phyloP scores from a whole-genome alignment of 2,329 filamentous ascomycete genomes.

The Curvularia sp. region DNA sequence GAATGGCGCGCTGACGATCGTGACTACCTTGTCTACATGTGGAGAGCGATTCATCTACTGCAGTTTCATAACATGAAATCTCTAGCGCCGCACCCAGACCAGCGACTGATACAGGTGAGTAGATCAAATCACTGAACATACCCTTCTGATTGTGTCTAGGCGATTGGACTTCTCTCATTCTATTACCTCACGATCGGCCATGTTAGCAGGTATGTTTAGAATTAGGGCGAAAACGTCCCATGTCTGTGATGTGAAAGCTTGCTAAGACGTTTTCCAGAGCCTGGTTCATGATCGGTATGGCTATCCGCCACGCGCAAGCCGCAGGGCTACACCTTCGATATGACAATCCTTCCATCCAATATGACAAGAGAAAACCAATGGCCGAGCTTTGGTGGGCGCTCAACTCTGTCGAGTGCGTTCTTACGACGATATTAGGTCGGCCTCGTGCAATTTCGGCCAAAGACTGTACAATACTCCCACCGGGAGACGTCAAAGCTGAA shows the following conservation, averaged over 20 bases:
- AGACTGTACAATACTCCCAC: constrained; percentile 38
- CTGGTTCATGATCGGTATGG: constrained; percentile 46
- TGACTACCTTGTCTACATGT: constrained; percentile 47
- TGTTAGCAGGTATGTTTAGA: constrained; percentile 45
- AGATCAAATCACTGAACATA: neutral
- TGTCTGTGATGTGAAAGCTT: constrained; percentile 12
- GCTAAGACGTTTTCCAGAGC: constrained; percentile 34
- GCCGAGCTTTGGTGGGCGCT: constrained; percentile 50
- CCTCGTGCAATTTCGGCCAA: constrained; percentile 40
- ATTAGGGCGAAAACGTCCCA: neutral
- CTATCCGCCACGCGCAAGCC: constrained; percentile 45
- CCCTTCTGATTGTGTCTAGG: constrained; percentile 28
- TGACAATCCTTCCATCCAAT: constrained; percentile 27
- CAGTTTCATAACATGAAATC: constrained; percentile 30
- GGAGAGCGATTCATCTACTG: constrained; percentile 25
- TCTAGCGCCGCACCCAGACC: constrained; percentile 34
- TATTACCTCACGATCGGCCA: constrained; percentile 50
- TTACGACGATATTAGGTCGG: constrained; percentile 47
- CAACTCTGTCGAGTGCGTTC: constrained; percentile 42
- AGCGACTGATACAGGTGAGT: constrained; percentile 24
- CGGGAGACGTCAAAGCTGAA: constrained; percentile 10
- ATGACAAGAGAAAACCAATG: constrained; percentile 37
- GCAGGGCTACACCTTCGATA: constrained; percentile 49
- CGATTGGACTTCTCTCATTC: constrained; percentile 45
- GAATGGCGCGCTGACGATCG: constrained; percentile 27